phyloP scores from a whole-genome alignment of 2,329 filamentous ascomycete genomes.

The Xylariomycetidae sp. region DNA sequence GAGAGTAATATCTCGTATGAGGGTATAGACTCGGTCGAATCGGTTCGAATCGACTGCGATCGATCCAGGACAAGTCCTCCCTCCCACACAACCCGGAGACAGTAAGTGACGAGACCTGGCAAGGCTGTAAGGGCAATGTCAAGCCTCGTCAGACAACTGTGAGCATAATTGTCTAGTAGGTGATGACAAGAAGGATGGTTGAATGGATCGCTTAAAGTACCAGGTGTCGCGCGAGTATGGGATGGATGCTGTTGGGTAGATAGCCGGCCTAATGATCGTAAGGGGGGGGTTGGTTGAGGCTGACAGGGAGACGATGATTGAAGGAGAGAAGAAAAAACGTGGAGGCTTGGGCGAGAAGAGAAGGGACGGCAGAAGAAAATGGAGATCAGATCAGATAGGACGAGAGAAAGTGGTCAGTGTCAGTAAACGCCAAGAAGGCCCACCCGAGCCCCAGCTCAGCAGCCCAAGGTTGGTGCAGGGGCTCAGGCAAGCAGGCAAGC shows the following conservation, averaged over 20 bases:
- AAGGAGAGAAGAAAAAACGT: slow-evolving; percentile 10
- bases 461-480: slow-evolving; percentile 12
- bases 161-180: slow-evolving; percentile 16
- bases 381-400: too few relatives aligned
- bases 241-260: too few relatives aligned
- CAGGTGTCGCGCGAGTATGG: too few relatives aligned
- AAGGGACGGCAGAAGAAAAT: slow-evolving; percentile 20
- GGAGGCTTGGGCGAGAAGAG: slow-evolving; percentile 20
- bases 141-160: slow-evolving; percentile 21
- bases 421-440: too few relatives aligned
- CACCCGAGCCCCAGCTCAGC: slow-evolving; percentile 10
- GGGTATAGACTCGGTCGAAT: too few relatives aligned
- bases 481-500: too few relatives aligned
- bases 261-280: too few relatives aligned
- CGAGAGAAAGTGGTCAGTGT: too few relatives aligned
- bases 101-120: slow-evolving; percentile 14
- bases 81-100: slow-evolving; percentile 13
- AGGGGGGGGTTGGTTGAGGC: slow-evolving; percentile 10
- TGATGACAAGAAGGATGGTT: slow-evolving; percentile 5
- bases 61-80: slow-evolving; percentile 7
- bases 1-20: too few relatives aligned
- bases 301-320: background rate
- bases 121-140: slow-evolving; percentile 14
- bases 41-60: too few relatives aligned
- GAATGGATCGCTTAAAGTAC: too few relatives aligned